Percentiles rank a stretch among this genome's conserved stretches.
phyloP scores from a whole-genome alignment of 2,329 filamentous ascomycete species.

The Exophiala viscosa region DNA sequence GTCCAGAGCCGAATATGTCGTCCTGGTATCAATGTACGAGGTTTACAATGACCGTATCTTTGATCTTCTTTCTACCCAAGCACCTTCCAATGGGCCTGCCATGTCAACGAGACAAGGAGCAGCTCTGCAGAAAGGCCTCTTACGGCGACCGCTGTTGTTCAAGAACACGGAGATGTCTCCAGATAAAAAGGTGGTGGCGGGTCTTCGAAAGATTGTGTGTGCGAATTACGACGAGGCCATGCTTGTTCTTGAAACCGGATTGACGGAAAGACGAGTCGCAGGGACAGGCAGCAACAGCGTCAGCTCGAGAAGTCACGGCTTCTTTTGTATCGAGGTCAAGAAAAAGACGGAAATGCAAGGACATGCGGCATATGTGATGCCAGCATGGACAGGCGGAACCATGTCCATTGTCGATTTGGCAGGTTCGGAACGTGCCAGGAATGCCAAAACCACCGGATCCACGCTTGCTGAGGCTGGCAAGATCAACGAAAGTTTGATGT shows the following conservation, averaged over 20 bases:
- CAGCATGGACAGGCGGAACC: conserved; percentile 46
- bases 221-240: conserved; percentile 76
- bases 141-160: conserved; percentile 80
- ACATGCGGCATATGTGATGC: conserved; percentile 50
- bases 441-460: conserved; percentile 88
- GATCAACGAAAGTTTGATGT: conserved; percentile 98
- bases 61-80: conserved; percentile 68
- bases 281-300: conserved; percentile 91
- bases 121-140: conserved; percentile 60
- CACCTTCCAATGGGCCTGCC: conserved; percentile 39
- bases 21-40: conserved; percentile 96
- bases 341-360: conserved; percentile 59
- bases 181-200: conserved; percentile 91
- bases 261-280: conserved; percentile 80
- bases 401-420: conserved; percentile 27
- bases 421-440: conserved; percentile 82
- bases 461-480: conserved; percentile 94
- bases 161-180: conserved; percentile 85
- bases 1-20: conserved; percentile 71
- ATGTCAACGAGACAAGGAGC: conserved; percentile 41
- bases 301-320: conserved; percentile 88
- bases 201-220: conserved; percentile 85
- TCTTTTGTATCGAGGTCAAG: conserved; percentile 94
- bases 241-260: conserved; percentile 81
- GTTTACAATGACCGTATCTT: conserved; percentile 99